Base-by-base conservation (phyloP, 495 filamentous ascomycete species). In the Trichoderma asperelloides region DNA sequence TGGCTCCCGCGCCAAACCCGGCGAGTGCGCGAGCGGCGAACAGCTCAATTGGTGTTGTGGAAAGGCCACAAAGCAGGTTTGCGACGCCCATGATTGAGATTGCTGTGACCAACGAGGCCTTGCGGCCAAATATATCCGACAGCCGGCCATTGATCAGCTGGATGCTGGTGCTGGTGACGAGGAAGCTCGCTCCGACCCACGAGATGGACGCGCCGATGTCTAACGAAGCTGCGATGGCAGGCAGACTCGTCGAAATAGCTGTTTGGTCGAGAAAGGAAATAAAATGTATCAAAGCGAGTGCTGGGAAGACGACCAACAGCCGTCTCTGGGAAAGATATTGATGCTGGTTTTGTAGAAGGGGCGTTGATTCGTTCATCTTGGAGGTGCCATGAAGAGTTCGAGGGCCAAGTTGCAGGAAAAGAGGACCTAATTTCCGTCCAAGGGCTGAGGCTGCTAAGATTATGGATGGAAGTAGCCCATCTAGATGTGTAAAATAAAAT, bases 151-250 rank as follows among this genome's bases (percentile, higher is more conserved):
- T 70, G 9, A 74, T 43, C 8, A 71, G 62, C 33, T 73, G 74
- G 67, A 87, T 88, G 70, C 84, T 81, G 6, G 86, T 87, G 66
- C 87, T 86, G 8, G 86, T 83, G 68, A 91, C 88, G 25, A 90
- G 74, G 8, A 84, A 86, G 0, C 86, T 87, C 4, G 86, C 89
- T 9, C 87, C 87, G 1, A 86, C 84, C 88, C 87, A 90, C 0
- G 85, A 71, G 18, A 86, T 88, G 41, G 84, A 77, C 43, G 78
- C 70, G 0, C 82, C 85, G 49, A 68, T 67, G 65, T 84, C 68
- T 1, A 90, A 77, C 60, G 88, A 85, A 64, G 74, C 75, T 45
- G 84, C 83, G 69, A 90, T 86, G 13, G 82, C 84, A 1, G 87
- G 87, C 0, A 89, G 74, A 2, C 82, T 81, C 23, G 87, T 82